These are phyloP conservation scores for Astrothelium macrocarpum DNA, from an alignment of 495 filamentous ascomycete genomes.

Conservation along the genomic window DNA sequence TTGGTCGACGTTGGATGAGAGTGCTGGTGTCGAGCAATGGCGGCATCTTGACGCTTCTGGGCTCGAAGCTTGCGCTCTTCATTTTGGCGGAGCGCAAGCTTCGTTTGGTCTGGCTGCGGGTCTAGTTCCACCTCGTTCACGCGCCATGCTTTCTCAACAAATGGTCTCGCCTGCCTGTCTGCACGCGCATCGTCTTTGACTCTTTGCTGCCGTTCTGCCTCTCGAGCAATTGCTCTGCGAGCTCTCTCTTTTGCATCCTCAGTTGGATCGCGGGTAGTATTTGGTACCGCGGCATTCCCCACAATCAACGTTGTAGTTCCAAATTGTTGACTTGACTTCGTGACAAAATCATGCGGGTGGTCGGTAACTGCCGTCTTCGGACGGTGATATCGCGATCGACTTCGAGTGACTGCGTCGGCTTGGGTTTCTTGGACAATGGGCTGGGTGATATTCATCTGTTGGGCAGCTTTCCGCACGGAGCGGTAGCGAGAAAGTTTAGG, in stretches of 20 bases:
- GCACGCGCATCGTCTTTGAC: slow-evolving; percentile 19
- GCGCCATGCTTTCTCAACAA: slow-evolving; percentile 16
- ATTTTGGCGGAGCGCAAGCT: not conserved
- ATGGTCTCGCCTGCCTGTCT: slow-evolving; percentile 17
- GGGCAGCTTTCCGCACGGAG: slow-evolving; percentile 21
- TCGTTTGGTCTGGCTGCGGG: not conserved
- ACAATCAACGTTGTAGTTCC: not conserved
- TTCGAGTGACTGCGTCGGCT: slow-evolving; percentile 19
- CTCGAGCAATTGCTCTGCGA: slow-evolving; percentile 16
- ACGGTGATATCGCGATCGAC: slow-evolving; percentile 31
- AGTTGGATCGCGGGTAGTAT: not conserved
- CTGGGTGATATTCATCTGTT: slow-evolving; percentile 3
- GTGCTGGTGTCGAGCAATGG: not conserved
- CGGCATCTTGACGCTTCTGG: slow-evolving; percentile 7
- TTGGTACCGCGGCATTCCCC: not conserved
- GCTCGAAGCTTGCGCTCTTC: slow-evolving; percentile 5
- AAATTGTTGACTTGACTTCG: not conserved
- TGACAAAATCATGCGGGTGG: not conserved
- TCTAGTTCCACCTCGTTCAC: slow-evolving; percentile 10
- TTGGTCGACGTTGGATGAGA: not conserved
- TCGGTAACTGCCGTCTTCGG: slow-evolving; percentile 3
- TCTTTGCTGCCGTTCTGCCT: slow-evolving; percentile 21
- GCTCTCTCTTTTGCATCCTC: not conserved
- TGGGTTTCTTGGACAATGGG: not conserved
- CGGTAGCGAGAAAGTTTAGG: slow-evolving; percentile 29